Evolutionary conservation across 371 early-diverging fungal species (phyloP).

Genomic region (Mortierella sp.): DNA sequence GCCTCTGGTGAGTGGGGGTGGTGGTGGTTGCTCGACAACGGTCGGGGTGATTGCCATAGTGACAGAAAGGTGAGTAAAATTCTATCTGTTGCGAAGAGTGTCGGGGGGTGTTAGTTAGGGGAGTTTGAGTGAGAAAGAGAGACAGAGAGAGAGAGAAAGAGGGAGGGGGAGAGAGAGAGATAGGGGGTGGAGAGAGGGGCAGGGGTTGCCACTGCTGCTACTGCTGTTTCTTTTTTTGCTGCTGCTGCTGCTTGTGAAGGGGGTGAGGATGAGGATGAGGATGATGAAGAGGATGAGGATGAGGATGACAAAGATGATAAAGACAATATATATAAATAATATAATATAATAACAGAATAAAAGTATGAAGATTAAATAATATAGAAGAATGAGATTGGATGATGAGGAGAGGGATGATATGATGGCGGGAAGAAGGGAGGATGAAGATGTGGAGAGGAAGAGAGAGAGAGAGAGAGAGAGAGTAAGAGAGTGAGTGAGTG

Average conservation of each 20-base stretch:
- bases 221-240: no score
- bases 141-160: conserved; percentile 3
- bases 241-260: background rate
- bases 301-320: no score
- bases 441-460: background rate
- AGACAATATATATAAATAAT: no score
- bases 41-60: conserved; percentile 44
- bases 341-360: no score
- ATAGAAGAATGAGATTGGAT: background rate
- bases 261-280: conserved; percentile 5
- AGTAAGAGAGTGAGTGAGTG: background rate
- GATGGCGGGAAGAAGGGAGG: background rate
- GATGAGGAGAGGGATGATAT: background rate
- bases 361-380: background rate
- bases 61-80: conserved; percentile 4
- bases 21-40: conserved; percentile 51
- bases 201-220: no score
- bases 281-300: no score
- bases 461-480: background rate
- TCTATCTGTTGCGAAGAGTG: conserved; percentile 6
- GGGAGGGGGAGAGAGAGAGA: background rate
- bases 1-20: conserved; percentile 31
- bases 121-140: background rate
- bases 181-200: background rate
- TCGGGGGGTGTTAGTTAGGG: conserved; percentile 15